Percentiles rank a stretch among this genome's conserved stretches.
Evolutionary conservation across 371 early-diverging fungal genomes (phyloP).

Genomic region (Dentiscutata heterogama): DNA sequence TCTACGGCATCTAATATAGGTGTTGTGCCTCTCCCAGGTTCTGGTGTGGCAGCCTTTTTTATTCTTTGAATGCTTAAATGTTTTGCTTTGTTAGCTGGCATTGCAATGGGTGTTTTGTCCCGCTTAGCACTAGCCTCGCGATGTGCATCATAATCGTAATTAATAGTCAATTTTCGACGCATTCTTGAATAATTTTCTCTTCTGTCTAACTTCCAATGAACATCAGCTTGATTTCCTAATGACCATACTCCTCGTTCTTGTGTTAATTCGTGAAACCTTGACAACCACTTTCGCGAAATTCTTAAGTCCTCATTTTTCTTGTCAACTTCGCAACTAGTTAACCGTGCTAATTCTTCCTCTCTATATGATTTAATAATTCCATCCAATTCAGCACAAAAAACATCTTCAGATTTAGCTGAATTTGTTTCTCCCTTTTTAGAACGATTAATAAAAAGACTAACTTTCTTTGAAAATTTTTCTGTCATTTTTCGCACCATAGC

Average conservation of each 20-base stretch:
- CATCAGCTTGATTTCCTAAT: constrained; percentile 32
- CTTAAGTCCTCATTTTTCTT: constrained; percentile 45
- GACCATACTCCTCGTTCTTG: constrained; percentile 58
- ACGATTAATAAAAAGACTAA: constrained; percentile 35
- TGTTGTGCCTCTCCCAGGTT: not conserved
- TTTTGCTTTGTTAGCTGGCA: constrained; percentile 2
- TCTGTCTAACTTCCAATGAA: constrained; percentile 62
- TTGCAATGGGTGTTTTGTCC: constrained; percentile 53
- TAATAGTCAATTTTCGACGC: constrained; percentile 57
- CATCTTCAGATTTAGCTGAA: not conserved
- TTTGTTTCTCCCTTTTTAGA: constrained; percentile 38
- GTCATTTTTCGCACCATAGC: constrained; percentile 48
- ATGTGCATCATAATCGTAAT: constrained; percentile 67
- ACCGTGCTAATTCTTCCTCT: constrained; percentile 48
- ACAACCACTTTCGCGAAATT: constrained; percentile 52
- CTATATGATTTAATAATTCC: constrained; percentile 31
- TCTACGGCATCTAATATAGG: constrained; percentile 34
- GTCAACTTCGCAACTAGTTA: constrained; percentile 51
- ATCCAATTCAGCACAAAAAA: constrained; percentile 41
- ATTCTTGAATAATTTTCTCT: constrained; percentile 64
- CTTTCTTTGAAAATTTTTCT: constrained; percentile 52
- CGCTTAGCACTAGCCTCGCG: constrained; percentile 59
- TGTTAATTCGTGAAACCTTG: constrained; percentile 57
- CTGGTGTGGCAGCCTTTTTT: not conserved
- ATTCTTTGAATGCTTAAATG: constrained; percentile 25